Percentiles rank a stretch among this genome's conserved stretches.
Conservation (phyloP, 2,329 filamentous ascomycete genomes). For the Camillea tinctor region DNA sequence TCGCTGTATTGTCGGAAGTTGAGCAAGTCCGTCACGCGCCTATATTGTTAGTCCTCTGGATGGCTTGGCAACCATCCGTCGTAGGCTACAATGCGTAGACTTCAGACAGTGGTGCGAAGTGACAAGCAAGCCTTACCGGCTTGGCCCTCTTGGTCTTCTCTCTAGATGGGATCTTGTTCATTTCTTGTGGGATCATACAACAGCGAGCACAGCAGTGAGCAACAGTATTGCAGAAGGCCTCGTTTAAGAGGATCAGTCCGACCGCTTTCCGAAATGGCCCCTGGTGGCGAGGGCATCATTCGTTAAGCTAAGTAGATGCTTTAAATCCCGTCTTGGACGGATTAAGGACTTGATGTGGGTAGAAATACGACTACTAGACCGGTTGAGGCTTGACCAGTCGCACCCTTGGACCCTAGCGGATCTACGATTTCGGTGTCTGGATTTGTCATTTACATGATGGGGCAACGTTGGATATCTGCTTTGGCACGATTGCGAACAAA, state of each 20-base stretch:
- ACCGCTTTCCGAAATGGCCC: background rate
- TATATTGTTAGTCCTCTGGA: slow-evolving; percentile 39
- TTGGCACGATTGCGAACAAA: background rate
- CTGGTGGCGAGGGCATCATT: slow-evolving; percentile 5
- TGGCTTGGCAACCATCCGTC: slow-evolving; percentile 53
- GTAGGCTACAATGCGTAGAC: slow-evolving; percentile 27
- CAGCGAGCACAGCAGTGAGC: slow-evolving; percentile 56
- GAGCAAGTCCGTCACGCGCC: slow-evolving; percentile 56
- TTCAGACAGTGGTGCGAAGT: slow-evolving; percentile 26
- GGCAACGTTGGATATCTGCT: background rate
- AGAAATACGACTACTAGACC: background rate
- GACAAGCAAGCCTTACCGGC: slow-evolving; percentile 19
- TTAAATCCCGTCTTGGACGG: background rate
- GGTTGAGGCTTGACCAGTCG: background rate
- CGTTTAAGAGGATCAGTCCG: background rate
- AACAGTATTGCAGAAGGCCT: slow-evolving; percentile 29
- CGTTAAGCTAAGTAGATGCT: background rate
- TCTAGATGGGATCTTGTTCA: slow-evolving; percentile 14
- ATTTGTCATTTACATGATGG: background rate
- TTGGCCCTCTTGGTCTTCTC: slow-evolving; percentile 16
- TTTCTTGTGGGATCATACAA: slow-evolving; percentile 28
- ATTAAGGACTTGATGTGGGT: background rate
- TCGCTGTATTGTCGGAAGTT: slow-evolving; percentile 49
- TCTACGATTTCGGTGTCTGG: background rate
- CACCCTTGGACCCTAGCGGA: background rate